These are phyloP conservation scores for Ascochyta koolunga DNA, from an alignment of 2,329 filamentous ascomycete genomes.

Conservation along the genomic window DNA sequence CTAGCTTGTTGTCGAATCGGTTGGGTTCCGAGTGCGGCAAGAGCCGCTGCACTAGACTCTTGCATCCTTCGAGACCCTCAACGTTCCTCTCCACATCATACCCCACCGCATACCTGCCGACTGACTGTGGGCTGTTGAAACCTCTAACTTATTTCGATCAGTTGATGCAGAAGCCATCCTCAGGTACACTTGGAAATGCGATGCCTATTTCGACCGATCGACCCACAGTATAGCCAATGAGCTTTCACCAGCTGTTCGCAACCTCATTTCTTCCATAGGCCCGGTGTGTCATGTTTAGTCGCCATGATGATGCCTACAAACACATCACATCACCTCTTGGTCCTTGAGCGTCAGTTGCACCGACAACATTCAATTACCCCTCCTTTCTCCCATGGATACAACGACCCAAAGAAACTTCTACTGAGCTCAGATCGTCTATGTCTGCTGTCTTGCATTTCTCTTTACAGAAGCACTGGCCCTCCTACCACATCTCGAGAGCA, in stretches of 20 bases:
- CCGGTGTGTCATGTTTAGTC: constrained; percentile 1
- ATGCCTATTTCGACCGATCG: constrained; percentile 9
- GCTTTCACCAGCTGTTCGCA: background rate
- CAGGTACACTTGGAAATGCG: no score
- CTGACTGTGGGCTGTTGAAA: background rate
- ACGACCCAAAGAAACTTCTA: background rate
- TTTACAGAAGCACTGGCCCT: background rate
- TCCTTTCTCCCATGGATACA: constrained; percentile 6
- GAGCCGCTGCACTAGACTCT: constrained; percentile 5
- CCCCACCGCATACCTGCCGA: background rate
- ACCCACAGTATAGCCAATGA: constrained; percentile 11
- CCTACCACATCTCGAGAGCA: background rate
- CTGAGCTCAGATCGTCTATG: background rate
- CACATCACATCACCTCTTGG: background rate
- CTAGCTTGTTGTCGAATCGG: constrained; percentile 9
- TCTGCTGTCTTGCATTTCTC: background rate
- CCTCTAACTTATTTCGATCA: background rate
- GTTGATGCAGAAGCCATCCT: background rate
- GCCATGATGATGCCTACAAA: background rate
- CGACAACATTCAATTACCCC: constrained; percentile 1
- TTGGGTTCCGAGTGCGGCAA: constrained; percentile 7
- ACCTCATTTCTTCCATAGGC: constrained; percentile 3
- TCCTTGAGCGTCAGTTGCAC: background rate
- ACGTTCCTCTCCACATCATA: background rate
- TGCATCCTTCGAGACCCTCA: constrained; percentile 7